These are phyloP conservation scores for Macrolepiota albuminosa DNA, from an alignment of 768 basidiomycete species.

Conservation along the genomic window DNA sequence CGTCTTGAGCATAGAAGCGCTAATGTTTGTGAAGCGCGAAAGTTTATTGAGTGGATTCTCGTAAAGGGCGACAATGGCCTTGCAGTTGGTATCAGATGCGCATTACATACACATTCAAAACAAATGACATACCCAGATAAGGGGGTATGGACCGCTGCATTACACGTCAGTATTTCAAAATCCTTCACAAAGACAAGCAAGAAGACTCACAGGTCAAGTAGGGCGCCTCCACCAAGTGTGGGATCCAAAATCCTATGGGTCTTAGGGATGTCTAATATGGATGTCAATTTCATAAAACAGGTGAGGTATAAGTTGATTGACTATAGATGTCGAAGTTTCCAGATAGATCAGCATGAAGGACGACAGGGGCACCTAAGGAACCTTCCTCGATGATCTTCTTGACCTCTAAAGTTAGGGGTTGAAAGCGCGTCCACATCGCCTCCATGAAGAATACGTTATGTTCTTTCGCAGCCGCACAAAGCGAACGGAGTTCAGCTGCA, in stretches of 20 bases:
- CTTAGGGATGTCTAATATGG: slow-evolving; percentile 48
- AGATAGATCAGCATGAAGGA: slow-evolving; percentile 76
- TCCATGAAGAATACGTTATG: slow-evolving; percentile 89
- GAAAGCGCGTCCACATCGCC: slow-evolving; percentile 85
- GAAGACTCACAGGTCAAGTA: slow-evolving; percentile 71
- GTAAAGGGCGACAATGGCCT: slow-evolving; percentile 77
- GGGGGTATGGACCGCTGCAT: slow-evolving; percentile 71
- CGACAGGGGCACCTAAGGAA: slow-evolving; percentile 58
- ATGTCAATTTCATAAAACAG: background rate
- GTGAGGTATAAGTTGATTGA: slow-evolving; percentile 26
- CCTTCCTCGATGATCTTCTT: slow-evolving; percentile 61
- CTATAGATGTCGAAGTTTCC: slow-evolving; percentile 61
- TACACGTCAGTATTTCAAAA: background rate
- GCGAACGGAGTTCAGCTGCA: slow-evolving; percentile 65
- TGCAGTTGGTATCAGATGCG: background rate
- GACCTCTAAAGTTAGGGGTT: slow-evolving; percentile 61
- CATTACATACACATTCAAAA: background rate
- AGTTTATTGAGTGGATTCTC: slow-evolving; percentile 73
- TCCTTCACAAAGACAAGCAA: background rate
- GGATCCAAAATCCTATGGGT: slow-evolving; percentile 80
- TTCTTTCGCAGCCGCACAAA: slow-evolving; percentile 71
- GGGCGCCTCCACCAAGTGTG: slow-evolving; percentile 71
- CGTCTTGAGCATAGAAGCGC: slow-evolving; percentile 73
- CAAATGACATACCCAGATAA: slow-evolving; percentile 58
- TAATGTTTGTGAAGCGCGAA: slow-evolving; percentile 51